A percentile compares a stretch with the other conserved stretches of the same genome.
phyloP scores from a whole-genome alignment of 2,329 filamentous ascomycete genomes.

The Stagonosporopsis rhizophila region DNA sequence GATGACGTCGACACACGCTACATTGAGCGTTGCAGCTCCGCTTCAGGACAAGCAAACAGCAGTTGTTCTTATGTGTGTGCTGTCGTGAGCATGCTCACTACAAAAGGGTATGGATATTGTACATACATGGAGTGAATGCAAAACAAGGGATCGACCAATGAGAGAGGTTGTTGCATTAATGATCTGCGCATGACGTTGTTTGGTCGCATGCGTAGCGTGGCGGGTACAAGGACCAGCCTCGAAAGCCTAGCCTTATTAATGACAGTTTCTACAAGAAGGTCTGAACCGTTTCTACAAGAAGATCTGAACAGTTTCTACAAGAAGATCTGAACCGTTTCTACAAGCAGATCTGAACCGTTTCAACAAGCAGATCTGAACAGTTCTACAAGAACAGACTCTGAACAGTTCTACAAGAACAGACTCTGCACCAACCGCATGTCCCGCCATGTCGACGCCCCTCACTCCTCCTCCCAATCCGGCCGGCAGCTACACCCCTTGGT shows the following conservation, averaged over 20 bases:
- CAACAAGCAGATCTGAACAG: no score
- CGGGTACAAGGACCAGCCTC: constrained; percentile 16
- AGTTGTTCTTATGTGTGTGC: background rate
- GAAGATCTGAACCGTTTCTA: no score
- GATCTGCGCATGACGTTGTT: constrained; percentile 12
- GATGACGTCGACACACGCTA: constrained; percentile 20
- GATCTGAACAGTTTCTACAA: no score
- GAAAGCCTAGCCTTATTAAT: constrained; percentile 7
- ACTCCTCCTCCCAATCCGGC: constrained; percentile 33
- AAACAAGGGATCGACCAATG: constrained; percentile 6
- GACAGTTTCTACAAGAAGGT: background rate
- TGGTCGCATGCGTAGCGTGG: constrained; percentile 10
- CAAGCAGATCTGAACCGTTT: no score
- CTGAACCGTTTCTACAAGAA: no score
- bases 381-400: no score
- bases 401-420: background rate
- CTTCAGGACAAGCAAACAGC: background rate
- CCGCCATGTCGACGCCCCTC: background rate
- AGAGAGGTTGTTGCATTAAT: background rate
- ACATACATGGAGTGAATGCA: background rate
- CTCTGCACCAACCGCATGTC: background rate
- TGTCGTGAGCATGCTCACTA: background rate
- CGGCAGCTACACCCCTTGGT: constrained; percentile 33
- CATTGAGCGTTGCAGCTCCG: constrained; percentile 15
- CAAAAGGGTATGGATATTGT: background rate